Evolutionary conservation across 768 basidiomycete genomes (phyloP).

Genomic region (Lanmaoa rubissima): DNA sequence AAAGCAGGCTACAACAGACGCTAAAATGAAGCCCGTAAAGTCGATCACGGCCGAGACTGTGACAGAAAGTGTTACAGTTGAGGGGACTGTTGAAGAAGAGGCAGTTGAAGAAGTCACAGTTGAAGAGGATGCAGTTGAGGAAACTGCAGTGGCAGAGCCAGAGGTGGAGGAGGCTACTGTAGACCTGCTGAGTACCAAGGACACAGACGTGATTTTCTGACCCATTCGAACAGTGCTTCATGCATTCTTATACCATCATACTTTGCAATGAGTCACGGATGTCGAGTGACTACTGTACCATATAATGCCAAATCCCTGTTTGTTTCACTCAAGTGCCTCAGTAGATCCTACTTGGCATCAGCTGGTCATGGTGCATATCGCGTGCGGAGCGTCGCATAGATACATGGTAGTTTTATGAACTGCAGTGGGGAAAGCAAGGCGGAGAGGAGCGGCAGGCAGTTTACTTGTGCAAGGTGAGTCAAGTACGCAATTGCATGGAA

Average conservation of each 20-base stretch:
- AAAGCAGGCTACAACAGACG: constrained; percentile 6
- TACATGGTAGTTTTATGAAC: constrained; percentile 62
- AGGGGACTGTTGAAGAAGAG: constrained; percentile 12
- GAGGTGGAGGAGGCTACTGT: constrained; percentile 36
- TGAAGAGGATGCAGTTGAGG: constrained; percentile 31
- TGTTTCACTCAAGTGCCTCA: constrained; percentile 9
- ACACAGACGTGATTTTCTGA: constrained; percentile 93
- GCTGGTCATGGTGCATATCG: constrained; percentile 54
- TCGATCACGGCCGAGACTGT: not conserved
- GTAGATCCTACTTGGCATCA: not conserved
- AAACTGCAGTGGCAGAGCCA: constrained; percentile 1
- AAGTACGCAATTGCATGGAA: constrained; percentile 9
- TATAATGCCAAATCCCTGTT: constrained; percentile 3
- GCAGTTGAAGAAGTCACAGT: constrained; percentile 29
- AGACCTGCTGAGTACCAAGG: constrained; percentile 82
- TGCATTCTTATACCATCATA: constrained; percentile 14
- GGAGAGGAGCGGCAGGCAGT: constrained; percentile 10
- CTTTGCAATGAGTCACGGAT: not conserved
- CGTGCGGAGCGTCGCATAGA: constrained; percentile 51
- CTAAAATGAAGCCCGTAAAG: constrained; percentile 7
- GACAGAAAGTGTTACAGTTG: not conserved
- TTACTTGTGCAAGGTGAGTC: constrained; percentile 24
- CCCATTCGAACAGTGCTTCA: not conserved
- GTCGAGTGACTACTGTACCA: constrained; percentile 8
- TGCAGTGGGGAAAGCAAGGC: constrained; percentile 15